Conservation (phyloP, 352 stramenopile genomes). For the Phytophthora sojae region DNA sequence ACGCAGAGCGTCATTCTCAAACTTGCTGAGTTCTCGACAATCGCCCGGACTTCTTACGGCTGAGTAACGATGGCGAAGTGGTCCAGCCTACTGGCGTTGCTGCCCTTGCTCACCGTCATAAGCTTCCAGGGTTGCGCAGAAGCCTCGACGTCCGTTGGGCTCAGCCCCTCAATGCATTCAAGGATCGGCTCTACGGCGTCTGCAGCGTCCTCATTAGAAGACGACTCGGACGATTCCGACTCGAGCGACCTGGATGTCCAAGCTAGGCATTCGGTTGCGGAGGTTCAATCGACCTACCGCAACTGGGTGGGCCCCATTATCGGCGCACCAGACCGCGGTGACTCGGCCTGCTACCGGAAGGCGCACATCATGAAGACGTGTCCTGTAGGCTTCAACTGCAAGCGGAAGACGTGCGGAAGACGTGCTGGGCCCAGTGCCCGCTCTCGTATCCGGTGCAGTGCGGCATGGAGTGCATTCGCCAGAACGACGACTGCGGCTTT, state of each 20-base stretch:
- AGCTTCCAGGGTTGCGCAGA: not conserved
- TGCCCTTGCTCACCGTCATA: not conserved
- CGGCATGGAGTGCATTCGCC: constrained; percentile 57
- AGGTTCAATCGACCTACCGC: constrained; percentile 29
- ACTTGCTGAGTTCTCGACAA: not conserved
- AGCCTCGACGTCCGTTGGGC: not conserved
- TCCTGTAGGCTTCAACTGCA: constrained; percentile 41
- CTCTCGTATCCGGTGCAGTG: constrained; percentile 59
- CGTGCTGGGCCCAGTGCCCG: constrained; percentile 59
- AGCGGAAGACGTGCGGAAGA: constrained; percentile 44
- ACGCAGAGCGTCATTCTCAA: not conserved
- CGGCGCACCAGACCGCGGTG: constrained; percentile 25
- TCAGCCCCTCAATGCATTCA: not conserved
- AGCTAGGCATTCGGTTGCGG: constrained; percentile 15
- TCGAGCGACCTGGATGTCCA: not conserved
- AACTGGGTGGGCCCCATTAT: constrained; percentile 43
- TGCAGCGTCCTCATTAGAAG: not conserved
- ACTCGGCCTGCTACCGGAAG: constrained; percentile 35
- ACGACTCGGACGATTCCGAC: not conserved
- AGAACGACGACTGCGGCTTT: constrained; percentile 40
- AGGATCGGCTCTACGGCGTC: not conserved
- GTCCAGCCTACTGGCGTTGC: not conserved
- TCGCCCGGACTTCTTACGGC: not conserved
- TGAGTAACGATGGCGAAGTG: not conserved
- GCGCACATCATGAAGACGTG: constrained; percentile 38